phyloP scores from a whole-genome alignment of 257 asterid species.

The Solanum paucissectum region DNA sequence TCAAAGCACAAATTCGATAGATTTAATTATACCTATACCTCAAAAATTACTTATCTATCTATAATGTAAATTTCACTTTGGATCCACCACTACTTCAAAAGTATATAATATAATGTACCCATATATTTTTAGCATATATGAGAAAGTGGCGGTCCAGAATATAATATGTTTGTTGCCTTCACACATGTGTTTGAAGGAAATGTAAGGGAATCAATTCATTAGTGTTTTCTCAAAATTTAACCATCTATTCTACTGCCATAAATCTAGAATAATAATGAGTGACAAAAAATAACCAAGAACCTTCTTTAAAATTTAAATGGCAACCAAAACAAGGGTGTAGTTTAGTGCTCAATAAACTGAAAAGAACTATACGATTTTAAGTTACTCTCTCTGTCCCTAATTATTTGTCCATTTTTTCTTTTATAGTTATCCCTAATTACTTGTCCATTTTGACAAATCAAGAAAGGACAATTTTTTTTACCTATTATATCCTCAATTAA shows the following conservation, averaged over 20 bases:
- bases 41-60: background rate
- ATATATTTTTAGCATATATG: background rate
- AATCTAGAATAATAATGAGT: background rate
- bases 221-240: background rate
- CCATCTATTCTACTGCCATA: background rate
- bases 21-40: accelerated
- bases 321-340: background rate
- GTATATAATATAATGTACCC: background rate
- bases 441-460: no score
- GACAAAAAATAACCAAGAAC: background rate
- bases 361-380: no score
- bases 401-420: no score
- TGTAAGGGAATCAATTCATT: background rate
- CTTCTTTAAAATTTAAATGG: background rate
- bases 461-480: no score
- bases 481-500: no score
- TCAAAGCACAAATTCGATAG: no score
- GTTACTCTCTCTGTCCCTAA: no score
- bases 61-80: background rate
- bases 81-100: background rate
- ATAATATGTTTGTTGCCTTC: background rate
- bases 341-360: background rate
- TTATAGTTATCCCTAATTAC: no score
- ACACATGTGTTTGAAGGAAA: background rate
- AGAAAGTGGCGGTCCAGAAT: background rate